A percentile compares a stretch with the other conserved stretches of the same genome.
Conservation (phyloP, 352 stramenopile species). For the Pythium grandisporangium region DNA sequence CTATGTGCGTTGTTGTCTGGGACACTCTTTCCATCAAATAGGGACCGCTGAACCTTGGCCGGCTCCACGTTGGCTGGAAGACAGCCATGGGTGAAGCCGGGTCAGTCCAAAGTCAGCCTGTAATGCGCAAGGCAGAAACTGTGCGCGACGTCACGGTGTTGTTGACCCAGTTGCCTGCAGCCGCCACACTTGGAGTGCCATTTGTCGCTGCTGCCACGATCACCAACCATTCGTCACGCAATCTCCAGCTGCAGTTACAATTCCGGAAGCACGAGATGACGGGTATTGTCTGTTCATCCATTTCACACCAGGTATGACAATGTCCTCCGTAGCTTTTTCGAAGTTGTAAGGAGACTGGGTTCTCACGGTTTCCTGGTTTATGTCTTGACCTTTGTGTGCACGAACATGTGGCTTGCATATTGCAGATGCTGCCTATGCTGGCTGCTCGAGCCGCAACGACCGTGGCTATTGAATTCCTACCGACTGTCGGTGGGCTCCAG, state of each 20-base stretch:
- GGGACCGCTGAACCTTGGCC: slow-evolving; percentile 54
- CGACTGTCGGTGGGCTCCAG: slow-evolving; percentile 59
- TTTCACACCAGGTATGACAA: slow-evolving; percentile 61
- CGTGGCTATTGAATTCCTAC: slow-evolving; percentile 56
- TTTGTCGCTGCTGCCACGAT: slow-evolving; percentile 47
- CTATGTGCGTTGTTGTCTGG: background rate
- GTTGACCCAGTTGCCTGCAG: slow-evolving; percentile 32
- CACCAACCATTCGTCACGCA: slow-evolving; percentile 57
- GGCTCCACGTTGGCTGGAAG: slow-evolving; percentile 79
- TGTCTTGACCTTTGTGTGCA: background rate
- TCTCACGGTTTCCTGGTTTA: no score
- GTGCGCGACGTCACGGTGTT: slow-evolving; percentile 32
- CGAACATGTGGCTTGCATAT: background rate
- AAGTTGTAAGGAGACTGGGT: no score
- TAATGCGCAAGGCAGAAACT: slow-evolving; percentile 46
- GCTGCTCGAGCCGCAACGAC: slow-evolving; percentile 28
- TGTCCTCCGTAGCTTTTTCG: no score
- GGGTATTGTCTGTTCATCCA: slow-evolving; percentile 60
- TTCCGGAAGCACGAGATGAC: slow-evolving; percentile 61
- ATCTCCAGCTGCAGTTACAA: slow-evolving; percentile 62
- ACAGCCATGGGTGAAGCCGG: slow-evolving; percentile 71
- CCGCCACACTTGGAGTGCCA: slow-evolving; percentile 34
- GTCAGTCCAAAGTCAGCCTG: slow-evolving; percentile 69
- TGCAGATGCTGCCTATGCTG: slow-evolving; percentile 57
- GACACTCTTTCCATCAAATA: no score